phyloP scores from a whole-genome alignment of 768 basidiomycete genomes.

The Peribolospora kevripleyi region DNA sequence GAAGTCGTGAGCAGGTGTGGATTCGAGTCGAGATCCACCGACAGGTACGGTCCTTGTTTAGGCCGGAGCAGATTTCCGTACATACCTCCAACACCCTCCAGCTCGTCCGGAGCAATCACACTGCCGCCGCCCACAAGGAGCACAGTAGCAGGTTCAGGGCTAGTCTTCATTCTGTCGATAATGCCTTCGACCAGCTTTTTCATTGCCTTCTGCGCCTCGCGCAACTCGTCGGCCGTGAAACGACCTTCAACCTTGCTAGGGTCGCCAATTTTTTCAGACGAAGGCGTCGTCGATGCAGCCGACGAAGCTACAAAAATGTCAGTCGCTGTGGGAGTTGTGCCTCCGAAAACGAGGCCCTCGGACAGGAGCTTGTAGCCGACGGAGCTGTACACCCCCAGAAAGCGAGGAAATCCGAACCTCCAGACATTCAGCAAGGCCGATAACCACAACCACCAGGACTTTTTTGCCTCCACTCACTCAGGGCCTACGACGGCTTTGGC shows the following conservation, averaged over 20 bases:
- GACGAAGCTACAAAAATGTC: slow-evolving; percentile 30
- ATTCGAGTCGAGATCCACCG: too few relatives aligned
- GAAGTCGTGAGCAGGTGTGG: too few relatives aligned
- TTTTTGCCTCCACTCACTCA: slow-evolving; percentile 22
- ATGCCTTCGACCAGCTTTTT: slow-evolving; percentile 26
- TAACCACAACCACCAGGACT: too few relatives aligned
- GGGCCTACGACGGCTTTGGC: slow-evolving; percentile 32
- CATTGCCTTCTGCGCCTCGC: slow-evolving; percentile 24
- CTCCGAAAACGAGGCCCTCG: slow-evolving; percentile 34
- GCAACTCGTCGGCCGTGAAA: slow-evolving; percentile 13
- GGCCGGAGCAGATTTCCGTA: too few relatives aligned
- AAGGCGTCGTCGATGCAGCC: slow-evolving; percentile 7
- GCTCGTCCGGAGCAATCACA: slow-evolving; percentile 30
- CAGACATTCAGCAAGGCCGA: too few relatives aligned
- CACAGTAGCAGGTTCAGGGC: slow-evolving; percentile 31
- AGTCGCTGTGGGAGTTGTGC: slow-evolving; percentile 34
- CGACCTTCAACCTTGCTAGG: slow-evolving; percentile 12
- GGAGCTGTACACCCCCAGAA: too few relatives aligned
- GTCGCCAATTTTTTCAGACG: slow-evolving; percentile 13
- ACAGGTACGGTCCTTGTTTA: too few relatives aligned
- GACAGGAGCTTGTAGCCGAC: slow-evolving; percentile 33
- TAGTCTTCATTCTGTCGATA: slow-evolving; percentile 41
- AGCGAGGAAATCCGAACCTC: too few relatives aligned
- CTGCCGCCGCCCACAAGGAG: slow-evolving; percentile 44
- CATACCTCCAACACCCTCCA: slow-evolving; percentile 27